Evolutionary conservation across 2,329 filamentous ascomycete genomes (phyloP).

Genomic region (Colletotrichum cereale): DNA sequence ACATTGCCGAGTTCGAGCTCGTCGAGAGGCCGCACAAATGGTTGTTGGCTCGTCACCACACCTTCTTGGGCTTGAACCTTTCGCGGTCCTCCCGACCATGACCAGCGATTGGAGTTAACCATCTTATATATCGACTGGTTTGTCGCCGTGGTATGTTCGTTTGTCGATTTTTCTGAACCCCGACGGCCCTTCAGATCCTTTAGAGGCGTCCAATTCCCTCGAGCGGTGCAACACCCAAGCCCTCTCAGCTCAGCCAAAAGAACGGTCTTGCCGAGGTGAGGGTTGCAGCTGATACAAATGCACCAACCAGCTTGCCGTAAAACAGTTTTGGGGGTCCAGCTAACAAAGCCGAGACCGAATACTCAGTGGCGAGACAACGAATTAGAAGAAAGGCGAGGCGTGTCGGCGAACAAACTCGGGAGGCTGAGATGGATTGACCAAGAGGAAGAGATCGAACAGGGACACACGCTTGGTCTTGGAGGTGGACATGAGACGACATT

Average conservation of each 20-base stretch:
- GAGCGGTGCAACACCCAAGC: conserved; percentile 3
- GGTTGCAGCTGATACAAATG: conserved; percentile 6
- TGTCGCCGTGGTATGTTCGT: not conserved
- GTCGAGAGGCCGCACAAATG: conserved; percentile 7
- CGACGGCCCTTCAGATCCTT: not conserved
- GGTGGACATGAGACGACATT: conserved; percentile 8
- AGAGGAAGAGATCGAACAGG: conserved; percentile 2
- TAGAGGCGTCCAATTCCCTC: conserved; percentile 22
- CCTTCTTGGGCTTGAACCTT: conserved; percentile 5
- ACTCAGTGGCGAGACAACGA: conserved; percentile 18
- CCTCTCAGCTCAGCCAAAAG: conserved; percentile 22
- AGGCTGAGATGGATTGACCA: conserved; percentile 3
- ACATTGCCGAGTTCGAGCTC: conserved; percentile 7
- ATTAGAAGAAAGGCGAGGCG: conserved; percentile 11
- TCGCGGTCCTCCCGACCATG: conserved; percentile 33
- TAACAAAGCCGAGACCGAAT: not conserved
- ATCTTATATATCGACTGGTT: conserved; percentile 22
- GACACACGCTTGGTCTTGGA: not conserved
- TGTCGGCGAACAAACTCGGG: conserved; percentile 5
- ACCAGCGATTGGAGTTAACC: conserved; percentile 35
- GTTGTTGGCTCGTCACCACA: conserved; percentile 14
- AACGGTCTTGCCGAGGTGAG: not conserved
- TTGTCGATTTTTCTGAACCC: not conserved
- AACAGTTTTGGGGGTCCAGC: conserved; percentile 9
- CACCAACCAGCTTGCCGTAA: not conserved